Conservation (phyloP, 1,284 basidiomycete genomes). For the Puccinia novopanici region DNA sequence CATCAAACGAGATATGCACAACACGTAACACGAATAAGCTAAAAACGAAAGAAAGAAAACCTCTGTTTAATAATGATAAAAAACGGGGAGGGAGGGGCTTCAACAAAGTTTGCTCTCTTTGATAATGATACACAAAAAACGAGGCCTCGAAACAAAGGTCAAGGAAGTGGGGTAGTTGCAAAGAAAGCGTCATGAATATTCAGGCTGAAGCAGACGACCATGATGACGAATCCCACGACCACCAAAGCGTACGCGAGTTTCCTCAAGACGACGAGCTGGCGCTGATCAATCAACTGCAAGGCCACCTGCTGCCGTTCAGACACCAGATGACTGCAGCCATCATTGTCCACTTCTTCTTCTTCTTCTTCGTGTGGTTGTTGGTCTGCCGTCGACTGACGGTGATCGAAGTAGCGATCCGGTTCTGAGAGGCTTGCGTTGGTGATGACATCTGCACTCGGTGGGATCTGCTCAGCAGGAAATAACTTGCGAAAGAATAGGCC, state of each 20-base stretch:
- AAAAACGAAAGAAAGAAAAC: no score
- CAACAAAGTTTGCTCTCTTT: neutral
- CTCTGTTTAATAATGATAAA: neutral
- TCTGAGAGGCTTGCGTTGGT: neutral
- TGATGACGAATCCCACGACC: slow-evolving; percentile 76
- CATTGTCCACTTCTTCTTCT: neutral
- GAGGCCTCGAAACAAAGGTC: neutral
- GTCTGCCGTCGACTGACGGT: neutral
- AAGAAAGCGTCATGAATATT: slow-evolving; percentile 52
- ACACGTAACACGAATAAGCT: no score
- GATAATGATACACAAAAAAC: neutral
- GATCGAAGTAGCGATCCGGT: slow-evolving; percentile 5
- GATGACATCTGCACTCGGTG: neutral
- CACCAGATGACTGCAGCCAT: neutral
- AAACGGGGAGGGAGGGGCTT: neutral
- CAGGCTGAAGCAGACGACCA: slow-evolving; percentile 70
- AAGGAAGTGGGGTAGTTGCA: no score
- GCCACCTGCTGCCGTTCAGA: slow-evolving; percentile 1
- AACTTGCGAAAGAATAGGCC: slow-evolving; percentile 52
- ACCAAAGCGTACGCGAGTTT: slow-evolving; percentile 70
- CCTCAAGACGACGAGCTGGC: slow-evolving; percentile 61
- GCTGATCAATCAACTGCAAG: slow-evolving; percentile 18
- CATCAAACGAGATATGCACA: no score
- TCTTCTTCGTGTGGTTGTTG: neutral
- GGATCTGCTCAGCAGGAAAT: slow-evolving; percentile 9